Evolutionary conservation across 305 asterid species (phyloP), one percentile per base, ranked within the genome.

Genomic region (Ajuga reptans): DNA sequence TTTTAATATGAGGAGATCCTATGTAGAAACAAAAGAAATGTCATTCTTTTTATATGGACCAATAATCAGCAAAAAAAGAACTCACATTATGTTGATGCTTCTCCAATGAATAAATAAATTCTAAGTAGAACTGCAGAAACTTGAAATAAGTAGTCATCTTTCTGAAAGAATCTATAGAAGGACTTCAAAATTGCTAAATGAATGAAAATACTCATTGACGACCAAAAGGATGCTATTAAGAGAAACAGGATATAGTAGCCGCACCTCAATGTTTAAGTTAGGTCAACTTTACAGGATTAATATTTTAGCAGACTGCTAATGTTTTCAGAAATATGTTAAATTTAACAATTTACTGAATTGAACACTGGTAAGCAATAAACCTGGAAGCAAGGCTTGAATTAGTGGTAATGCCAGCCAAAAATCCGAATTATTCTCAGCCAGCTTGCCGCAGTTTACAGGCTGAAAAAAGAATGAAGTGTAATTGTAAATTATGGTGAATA

Each of bases 381-480:
- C 99, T 86, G 97, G 96, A 78, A 91, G 94, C 82, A 93, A 80
- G 53, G 99, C 97, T 79, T 91, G 97, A 68, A 91, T 76, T 53
- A 93, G 81, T 43, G 99, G 99, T 72, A 91, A 84, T 59, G 95
- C 89, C 80, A 87, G 77, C 96, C 94, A 91, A 70, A 86, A 84
- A 15, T 85, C 87, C 66, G 91, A 81, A 42, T 83, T 74, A 67
- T 80, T 79, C 79, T 91, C 96, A 50, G 92, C 91, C 84, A 93
- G 82, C 83, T 89, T 91, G 83, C 87, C 83, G 84, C 99, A 91
- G 77, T 81, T 91, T 72, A 78, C 73, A 56, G 91, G 95, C 99
- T 93, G 90, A 52, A 75, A 79, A 53, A 71, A 72, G 69, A 76
- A 65, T 34, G 63, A 78, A 33, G 10, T 68, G 57, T 34, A 79